phyloP scores from a whole-genome alignment of 345 rosid genomes.

The Turritis glabra region DNA sequence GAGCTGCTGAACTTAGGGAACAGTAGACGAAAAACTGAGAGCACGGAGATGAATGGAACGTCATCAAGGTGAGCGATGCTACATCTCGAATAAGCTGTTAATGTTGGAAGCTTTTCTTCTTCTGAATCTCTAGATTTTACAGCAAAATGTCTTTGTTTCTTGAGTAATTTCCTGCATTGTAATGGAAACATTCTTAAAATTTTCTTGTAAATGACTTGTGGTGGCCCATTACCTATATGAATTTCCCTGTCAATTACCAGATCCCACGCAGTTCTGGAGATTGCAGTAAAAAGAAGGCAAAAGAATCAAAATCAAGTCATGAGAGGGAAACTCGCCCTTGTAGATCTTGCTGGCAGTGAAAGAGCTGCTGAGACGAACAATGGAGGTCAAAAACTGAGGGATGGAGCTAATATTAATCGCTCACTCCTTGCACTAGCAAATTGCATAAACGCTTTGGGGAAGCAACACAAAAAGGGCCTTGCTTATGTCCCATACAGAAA shows the following conservation, averaged over 20 bases:
- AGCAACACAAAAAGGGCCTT: constrained; percentile 95
- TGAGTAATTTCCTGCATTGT: neutral
- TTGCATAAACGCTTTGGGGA: constrained; percentile 93
- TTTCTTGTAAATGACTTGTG: neutral
- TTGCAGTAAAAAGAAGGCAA: constrained; percentile 79
- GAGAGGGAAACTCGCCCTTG: constrained; percentile 94
- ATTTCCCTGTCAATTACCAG: constrained; percentile 44
- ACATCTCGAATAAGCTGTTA: neutral
- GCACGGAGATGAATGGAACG: constrained; percentile 87
- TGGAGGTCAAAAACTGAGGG: constrained; percentile 91
- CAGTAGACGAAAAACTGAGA: constrained; percentile 88
- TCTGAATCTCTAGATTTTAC: constrained; percentile 5
- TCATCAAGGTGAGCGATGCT: constrained; percentile 69
- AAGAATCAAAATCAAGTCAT: constrained; percentile 74
- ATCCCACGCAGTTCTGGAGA: constrained; percentile 94
- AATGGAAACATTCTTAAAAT: neutral
- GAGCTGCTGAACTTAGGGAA: constrained; percentile 92
- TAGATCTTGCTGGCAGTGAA: constrained; percentile 99
- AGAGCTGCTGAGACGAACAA: constrained; percentile 92
- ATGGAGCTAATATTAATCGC: constrained; percentile 92
- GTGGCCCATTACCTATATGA: constrained; percentile 3
- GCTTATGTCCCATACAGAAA: constrained; percentile 97
- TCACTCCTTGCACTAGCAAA: constrained; percentile 95
- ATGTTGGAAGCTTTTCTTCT: neutral
- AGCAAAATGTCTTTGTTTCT: neutral